These are phyloP conservation scores for Prunus padus DNA, from an alignment of 306 rosid species.

Conservation along the genomic window DNA sequence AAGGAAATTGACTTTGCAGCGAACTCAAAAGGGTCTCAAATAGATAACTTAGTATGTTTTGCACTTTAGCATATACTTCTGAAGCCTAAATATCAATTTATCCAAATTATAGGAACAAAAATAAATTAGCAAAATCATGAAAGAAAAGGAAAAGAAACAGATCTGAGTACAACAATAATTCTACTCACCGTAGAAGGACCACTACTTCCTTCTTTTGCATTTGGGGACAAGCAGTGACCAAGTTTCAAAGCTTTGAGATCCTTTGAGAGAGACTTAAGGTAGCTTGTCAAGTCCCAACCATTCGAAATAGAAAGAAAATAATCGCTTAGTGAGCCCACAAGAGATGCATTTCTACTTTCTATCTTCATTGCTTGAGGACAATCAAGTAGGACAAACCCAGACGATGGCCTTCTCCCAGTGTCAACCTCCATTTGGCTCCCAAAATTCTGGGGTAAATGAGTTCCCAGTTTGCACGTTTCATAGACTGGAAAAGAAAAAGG, in stretches of 20 bases:
- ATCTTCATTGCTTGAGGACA: conserved; percentile 97
- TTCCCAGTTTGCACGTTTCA: conserved; percentile 96
- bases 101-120: background rate
- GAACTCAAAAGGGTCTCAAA: background rate
- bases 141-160: background rate
- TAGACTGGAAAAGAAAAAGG: conserved; percentile 59
- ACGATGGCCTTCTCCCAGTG: conserved; percentile 67
- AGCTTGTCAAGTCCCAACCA: conserved; percentile 97
- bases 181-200: conserved; percentile 74
- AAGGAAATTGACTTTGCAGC: background rate
- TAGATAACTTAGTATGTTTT: background rate
- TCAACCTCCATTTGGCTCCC: conserved; percentile 94
- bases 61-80: background rate
- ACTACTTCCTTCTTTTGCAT: conserved; percentile 82
- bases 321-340: conserved; percentile 95
- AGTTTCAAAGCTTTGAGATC: conserved; percentile 88
- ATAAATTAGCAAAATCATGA: background rate
- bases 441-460: conserved; percentile 78
- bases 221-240: conserved; percentile 61
- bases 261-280: conserved; percentile 94
- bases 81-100: background rate
- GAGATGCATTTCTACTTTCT: conserved; percentile 90
- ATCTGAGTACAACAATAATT: background rate
- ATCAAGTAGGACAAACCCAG: conserved; percentile 91
- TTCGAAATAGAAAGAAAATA: conserved; percentile 88